A percentile compares a stretch with the other conserved stretches of the same genome.
These are phyloP conservation scores for Suhomyces terraborum DNA, from an alignment of 1,139 yeast genomes.

Conservation along the genomic window DNA sequence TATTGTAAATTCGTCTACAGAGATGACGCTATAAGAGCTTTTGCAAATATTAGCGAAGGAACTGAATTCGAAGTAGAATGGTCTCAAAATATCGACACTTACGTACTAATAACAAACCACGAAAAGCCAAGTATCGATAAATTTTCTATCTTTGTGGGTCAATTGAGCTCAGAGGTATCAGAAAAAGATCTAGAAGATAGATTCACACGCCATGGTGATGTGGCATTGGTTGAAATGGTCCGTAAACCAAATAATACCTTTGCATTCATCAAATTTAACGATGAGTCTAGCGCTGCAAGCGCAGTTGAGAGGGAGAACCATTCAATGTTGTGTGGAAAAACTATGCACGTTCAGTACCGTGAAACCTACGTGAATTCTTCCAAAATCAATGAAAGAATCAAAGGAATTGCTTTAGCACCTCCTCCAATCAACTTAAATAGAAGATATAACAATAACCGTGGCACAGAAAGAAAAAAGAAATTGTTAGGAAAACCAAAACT, in stretches of 20 bases:
- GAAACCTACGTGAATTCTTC: conserved; percentile 47
- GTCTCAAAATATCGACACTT: conserved; percentile 73
- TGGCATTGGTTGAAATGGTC: conserved; percentile 52
- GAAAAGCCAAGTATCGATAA: conserved; percentile 53
- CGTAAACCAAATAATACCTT: conserved; percentile 56
- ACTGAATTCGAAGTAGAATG: conserved; percentile 65
- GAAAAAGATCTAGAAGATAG: conserved; percentile 57
- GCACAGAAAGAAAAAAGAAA: conserved; percentile 4
- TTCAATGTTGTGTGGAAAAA: conserved; percentile 66
- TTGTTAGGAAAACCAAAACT: conserved; percentile 8
- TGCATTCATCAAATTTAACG: conserved; percentile 68
- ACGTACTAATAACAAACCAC: neutral
- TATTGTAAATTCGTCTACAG: conserved; percentile 80
- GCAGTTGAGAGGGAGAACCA: conserved; percentile 85
- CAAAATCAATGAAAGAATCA: conserved; percentile 13
- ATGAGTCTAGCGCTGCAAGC: conserved; percentile 75
- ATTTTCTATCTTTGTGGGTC: conserved; percentile 76
- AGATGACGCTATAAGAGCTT: conserved; percentile 89
- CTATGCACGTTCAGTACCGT: conserved; percentile 82
- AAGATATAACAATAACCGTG: conserved; percentile 7
- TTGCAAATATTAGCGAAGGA: conserved; percentile 62
- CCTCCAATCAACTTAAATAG: conserved; percentile 65
- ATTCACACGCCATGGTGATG: conserved; percentile 67
- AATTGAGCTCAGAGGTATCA: conserved; percentile 55
- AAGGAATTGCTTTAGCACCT: conserved; percentile 61